Evolutionary conservation across 352 stramenopile species (phyloP).

Genomic region (Globisporangium sylvaticum): DNA sequence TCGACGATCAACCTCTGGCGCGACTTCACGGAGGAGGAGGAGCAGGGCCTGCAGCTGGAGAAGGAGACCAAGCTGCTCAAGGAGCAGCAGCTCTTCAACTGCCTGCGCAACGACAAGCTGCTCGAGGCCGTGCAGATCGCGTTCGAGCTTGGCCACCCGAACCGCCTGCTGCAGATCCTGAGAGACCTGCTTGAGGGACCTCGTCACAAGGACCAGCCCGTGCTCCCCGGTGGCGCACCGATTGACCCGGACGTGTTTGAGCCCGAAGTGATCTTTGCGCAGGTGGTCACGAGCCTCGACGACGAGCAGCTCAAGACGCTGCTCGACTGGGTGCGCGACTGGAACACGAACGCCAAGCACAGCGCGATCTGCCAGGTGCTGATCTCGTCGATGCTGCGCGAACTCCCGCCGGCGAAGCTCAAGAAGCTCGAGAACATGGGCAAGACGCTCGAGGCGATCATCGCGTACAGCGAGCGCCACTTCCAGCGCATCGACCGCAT

Average conservation of each 20-base stretch:
- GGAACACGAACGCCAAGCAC: slow-evolving; percentile 97
- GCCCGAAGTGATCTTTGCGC: slow-evolving; percentile 57
- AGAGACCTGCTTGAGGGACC: slow-evolving; percentile 74
- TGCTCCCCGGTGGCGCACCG: slow-evolving; percentile 28
- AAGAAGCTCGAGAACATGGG: slow-evolving; percentile 66
- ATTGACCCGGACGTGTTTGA: slow-evolving; percentile 55
- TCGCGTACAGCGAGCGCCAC: slow-evolving; percentile 96
- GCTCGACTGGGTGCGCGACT: slow-evolving; percentile 94
- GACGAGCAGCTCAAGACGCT: slow-evolving; percentile 87
- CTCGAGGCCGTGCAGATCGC: slow-evolving; percentile 79
- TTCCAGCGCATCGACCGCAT: slow-evolving; percentile 96
- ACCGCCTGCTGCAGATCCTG: slow-evolving; percentile 92
- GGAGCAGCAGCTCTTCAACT: slow-evolving; percentile 95
- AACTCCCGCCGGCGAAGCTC: slow-evolving; percentile 54
- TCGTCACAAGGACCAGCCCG: slow-evolving; percentile 56
- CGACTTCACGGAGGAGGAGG: slow-evolving; percentile 92
- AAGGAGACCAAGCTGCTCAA: slow-evolving; percentile 91
- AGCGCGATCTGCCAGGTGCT: slow-evolving; percentile 92
- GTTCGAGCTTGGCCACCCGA: slow-evolving; percentile 92
- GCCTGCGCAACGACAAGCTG: slow-evolving; percentile 91
- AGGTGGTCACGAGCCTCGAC: slow-evolving; percentile 70
- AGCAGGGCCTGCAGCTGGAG: slow-evolving; percentile 74
- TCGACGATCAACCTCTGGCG: slow-evolving; percentile 93
- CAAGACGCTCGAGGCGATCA: slow-evolving; percentile 90
- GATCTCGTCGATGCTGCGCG: slow-evolving; percentile 87